Percentiles rank a stretch among this genome's conserved stretches.
These are phyloP conservation scores for Mitragyna speciosa DNA, from an alignment of 257 asterid species.

Conservation along the genomic window DNA sequence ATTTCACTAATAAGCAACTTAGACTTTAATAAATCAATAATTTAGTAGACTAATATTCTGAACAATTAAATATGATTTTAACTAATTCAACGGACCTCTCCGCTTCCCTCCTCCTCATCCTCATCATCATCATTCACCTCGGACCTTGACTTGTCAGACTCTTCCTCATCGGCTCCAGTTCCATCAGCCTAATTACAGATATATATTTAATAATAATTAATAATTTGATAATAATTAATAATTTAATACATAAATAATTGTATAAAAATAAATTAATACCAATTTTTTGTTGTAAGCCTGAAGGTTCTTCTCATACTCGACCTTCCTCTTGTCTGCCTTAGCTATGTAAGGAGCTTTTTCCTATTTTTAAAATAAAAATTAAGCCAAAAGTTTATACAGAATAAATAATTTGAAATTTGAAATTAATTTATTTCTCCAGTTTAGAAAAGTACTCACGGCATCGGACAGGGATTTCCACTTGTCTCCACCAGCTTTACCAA, in stretches of 20 bases:
- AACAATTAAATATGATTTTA: too few relatives aligned
- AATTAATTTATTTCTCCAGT: neutral
- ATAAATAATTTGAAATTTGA: neutral
- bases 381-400: neutral
- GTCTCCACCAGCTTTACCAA: constrained; percentile 92
- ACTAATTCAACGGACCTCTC: constrained; percentile 18
- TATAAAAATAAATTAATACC: constrained; percentile 23
- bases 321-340: constrained; percentile 77
- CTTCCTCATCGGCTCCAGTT: constrained; percentile 30
- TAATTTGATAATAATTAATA: neutral
- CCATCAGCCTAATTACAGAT: constrained; percentile 15
- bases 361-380: constrained; percentile 13
- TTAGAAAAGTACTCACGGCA: constrained; percentile 37
- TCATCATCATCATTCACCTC: constrained; percentile 38
- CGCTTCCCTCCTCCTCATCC: constrained; percentile 34
- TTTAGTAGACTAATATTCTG: too few relatives aligned
- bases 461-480: constrained; percentile 76
- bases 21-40: neutral
- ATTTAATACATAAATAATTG: too few relatives aligned
- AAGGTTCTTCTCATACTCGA: constrained; percentile 62
- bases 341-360: constrained; percentile 77
- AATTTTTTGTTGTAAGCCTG: constrained; percentile 64
- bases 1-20: neutral
- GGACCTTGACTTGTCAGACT: constrained; percentile 35
- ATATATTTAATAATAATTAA: neutral